Evolutionary conservation across 495 filamentous ascomycete genomes (phyloP).

Genomic region (Neurospora terricola): DNA sequence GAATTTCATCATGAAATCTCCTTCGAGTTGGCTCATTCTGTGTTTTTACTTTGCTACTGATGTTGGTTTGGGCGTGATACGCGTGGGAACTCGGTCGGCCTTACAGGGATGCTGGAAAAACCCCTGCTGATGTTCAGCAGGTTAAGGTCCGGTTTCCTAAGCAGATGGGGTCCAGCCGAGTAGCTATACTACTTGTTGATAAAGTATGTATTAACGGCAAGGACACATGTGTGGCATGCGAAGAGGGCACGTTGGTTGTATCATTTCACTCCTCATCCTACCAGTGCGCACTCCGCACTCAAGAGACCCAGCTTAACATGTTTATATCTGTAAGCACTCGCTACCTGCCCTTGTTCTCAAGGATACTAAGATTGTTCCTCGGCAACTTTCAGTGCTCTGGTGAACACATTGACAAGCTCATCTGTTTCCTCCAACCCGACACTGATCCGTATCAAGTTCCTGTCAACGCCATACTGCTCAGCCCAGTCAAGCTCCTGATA

Average conservation of each 20-base stretch:
- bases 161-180: not conserved
- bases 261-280: not conserved
- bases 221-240: not conserved
- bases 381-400: constrained; percentile 37
- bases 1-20: not conserved
- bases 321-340: not conserved
- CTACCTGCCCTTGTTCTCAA: not conserved
- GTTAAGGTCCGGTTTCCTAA: not conserved
- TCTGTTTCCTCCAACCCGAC: constrained; percentile 77
- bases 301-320: not conserved
- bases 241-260: not conserved
- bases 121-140: not conserved
- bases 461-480: constrained; percentile 64
- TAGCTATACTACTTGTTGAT: not conserved
- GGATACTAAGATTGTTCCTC: constrained; percentile 11
- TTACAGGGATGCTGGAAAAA: not conserved
- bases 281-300: not conserved
- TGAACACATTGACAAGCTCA: constrained; percentile 44
- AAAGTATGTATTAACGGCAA: not conserved
- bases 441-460: constrained; percentile 72
- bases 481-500: constrained; percentile 90
- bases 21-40: not conserved
- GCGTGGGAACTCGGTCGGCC: not conserved
- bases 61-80: not conserved
- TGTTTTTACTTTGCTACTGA: not conserved